Conservation (phyloP, 1,284 basidiomycete species). For the Fistulinella staudtii region DNA sequence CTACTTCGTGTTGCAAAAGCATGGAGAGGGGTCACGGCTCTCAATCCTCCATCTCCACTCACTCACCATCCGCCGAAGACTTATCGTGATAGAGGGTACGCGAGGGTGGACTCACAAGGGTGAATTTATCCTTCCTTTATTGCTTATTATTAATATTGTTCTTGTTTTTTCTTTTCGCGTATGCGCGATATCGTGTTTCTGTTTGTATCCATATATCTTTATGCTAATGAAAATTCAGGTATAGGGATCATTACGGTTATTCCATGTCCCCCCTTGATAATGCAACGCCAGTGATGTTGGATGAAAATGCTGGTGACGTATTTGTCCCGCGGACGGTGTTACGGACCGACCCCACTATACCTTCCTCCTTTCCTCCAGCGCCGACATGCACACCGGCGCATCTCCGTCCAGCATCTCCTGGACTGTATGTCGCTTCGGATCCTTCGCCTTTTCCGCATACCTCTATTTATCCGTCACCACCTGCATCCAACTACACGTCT, state of each 20-base stretch:
- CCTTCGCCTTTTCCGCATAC: slow-evolving; percentile 29
- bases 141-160: not conserved
- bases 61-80: slow-evolving; percentile 21
- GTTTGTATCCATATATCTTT: slow-evolving; percentile 11
- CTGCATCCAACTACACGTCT: slow-evolving; percentile 23
- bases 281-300: slow-evolving; percentile 29
- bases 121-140: slow-evolving; percentile 18
- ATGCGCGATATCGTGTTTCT: slow-evolving; percentile 12
- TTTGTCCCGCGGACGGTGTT: slow-evolving; percentile 25
- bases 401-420: slow-evolving; percentile 29
- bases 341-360: slow-evolving; percentile 12
- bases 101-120: slow-evolving; percentile 28
- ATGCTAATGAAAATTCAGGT: slow-evolving; percentile 26
- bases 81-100: slow-evolving; percentile 20
- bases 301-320: slow-evolving; percentile 19
- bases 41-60: slow-evolving; percentile 35
- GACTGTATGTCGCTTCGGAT: slow-evolving; percentile 24
- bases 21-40: slow-evolving; percentile 68
- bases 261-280: slow-evolving; percentile 32
- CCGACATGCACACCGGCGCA: slow-evolving; percentile 22
- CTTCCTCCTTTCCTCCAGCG: slow-evolving; percentile 8
- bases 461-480: slow-evolving; percentile 31
- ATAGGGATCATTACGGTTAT: slow-evolving; percentile 29
- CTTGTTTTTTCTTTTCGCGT: slow-evolving; percentile 8
- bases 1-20: slow-evolving; percentile 56